A percentile compares a stretch with the other conserved stretches of the same genome.
Evolutionary conservation across 2,329 filamentous ascomycete species (phyloP).

Genomic region (Penicillium psychrosexuale): DNA sequence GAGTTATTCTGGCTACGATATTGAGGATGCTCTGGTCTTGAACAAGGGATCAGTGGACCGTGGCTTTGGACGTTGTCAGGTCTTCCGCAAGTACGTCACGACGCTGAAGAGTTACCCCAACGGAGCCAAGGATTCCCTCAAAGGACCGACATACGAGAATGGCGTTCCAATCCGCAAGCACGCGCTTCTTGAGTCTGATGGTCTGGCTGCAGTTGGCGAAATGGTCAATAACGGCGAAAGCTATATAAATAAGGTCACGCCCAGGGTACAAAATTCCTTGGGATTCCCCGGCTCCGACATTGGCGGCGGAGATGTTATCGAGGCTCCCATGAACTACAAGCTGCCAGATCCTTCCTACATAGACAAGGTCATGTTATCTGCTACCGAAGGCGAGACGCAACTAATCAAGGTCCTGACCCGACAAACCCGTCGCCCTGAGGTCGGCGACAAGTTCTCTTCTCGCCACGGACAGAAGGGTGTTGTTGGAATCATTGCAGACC

Average conservation of each 20-base stretch:
- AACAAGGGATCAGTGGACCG: slow-evolving; percentile 96
- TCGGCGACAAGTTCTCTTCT: slow-evolving; percentile 98
- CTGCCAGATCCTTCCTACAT: slow-evolving; percentile 83
- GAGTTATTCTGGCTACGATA: slow-evolving; percentile 99
- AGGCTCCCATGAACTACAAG: slow-evolving; percentile 63
- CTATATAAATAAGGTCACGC: slow-evolving; percentile 86
- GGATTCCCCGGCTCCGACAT: slow-evolving; percentile 60
- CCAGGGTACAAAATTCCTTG: slow-evolving; percentile 70
- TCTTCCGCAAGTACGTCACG: slow-evolving; percentile 91
- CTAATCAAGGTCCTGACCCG: slow-evolving; percentile 92
- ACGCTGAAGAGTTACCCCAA: slow-evolving; percentile 88
- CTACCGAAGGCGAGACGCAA: slow-evolving; percentile 79
- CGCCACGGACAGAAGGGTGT: slow-evolving; percentile 98
- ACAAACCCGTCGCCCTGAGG: slow-evolving; percentile 91
- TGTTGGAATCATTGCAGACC: slow-evolving; percentile 91
- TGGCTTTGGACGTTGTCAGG: slow-evolving; percentile 93
- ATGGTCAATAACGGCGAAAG: slow-evolving; percentile 74
- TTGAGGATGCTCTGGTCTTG: slow-evolving; percentile 92
- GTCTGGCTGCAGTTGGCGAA: slow-evolving; percentile 81
- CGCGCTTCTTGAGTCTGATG: slow-evolving; percentile 74
- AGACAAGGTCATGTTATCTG: slow-evolving; percentile 92
- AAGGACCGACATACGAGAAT: slow-evolving; percentile 62
- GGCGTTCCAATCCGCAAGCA: slow-evolving; percentile 65
- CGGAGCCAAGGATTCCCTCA: slow-evolving; percentile 60
- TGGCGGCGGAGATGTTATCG: slow-evolving; percentile 43